Evolutionary conservation across 257 asterid species (phyloP), one percentile per base, ranked within the genome.

Genomic region (Nicotiana undulata): DNA sequence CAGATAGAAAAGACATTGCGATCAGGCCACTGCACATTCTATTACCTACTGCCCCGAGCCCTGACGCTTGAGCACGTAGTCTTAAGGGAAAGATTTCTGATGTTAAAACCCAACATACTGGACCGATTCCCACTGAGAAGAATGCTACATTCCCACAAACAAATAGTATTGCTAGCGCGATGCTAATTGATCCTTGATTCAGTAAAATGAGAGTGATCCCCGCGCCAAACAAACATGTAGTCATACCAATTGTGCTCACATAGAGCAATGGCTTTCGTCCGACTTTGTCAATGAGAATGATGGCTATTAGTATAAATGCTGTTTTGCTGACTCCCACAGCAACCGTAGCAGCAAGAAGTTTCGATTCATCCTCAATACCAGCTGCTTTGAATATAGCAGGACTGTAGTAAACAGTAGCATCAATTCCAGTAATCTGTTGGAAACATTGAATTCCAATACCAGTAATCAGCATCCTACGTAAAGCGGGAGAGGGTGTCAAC

Each of bases 361-460:
- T 91, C 0, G 97, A 80, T 28, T 93, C 89, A 3, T 88, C 89
- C 6, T 76, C 78, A 4, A 95, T 85, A 4, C 99, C 99, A 5
- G 99, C 97, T 1, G 96, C 85, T 85, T 85, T 82, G 76, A 95
- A 85, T 76, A 95, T 95, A 86, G 88, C 91, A 0, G 99, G 99
- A 72, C 99, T 95, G 81, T 95, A 95, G 77, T 95, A 95, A 12
- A 95, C 99, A 1, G 96, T 92, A 16, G 99, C 98, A 79, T 95
- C 99, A 10, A 93, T 95, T 3, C 99, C 99, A 0, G 98, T 95
- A 18, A 93, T 84, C 87, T 93, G 98, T 70, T 95, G 99, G 84
- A 92, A 95, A 84, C 92, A 89, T 55, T 93, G 98, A 83, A 95
- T 91, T n/a, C 99, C 99, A 13, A 93, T 72, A 17, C 99, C 99